Conservation (phyloP, 2,329 filamentous ascomycete species). For the Fusarium albidum region DNA sequence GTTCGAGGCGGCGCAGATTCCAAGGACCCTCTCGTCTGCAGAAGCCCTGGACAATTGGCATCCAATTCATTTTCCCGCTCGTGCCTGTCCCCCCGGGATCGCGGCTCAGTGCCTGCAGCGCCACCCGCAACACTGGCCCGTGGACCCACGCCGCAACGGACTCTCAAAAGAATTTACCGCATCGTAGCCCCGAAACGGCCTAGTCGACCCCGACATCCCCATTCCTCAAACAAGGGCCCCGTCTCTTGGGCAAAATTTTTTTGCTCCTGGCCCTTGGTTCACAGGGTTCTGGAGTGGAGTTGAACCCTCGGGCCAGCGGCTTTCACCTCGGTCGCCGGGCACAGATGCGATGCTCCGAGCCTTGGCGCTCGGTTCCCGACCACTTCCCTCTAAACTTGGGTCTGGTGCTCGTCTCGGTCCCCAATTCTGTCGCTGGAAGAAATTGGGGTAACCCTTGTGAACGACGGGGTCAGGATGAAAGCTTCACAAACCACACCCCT, state of each 20-base stretch:
- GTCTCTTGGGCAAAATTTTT: conserved; percentile 29
- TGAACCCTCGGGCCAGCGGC: conserved; percentile 39
- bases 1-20: conserved; percentile 6
- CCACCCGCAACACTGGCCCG: conserved; percentile 35
- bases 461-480: conserved; percentile 25
- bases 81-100: conserved; percentile 31
- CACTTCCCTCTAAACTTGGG: conserved; percentile 3
- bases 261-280: conserved; percentile 13
- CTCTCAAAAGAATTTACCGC: conserved; percentile 37
- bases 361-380: conserved; percentile 39
- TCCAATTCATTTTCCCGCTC: conserved; percentile 26
- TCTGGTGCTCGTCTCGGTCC: conserved; percentile 7
- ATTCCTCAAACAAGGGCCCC: conserved; percentile 32
- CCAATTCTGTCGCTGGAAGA: conserved; percentile 19
- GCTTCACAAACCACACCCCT: conserved; percentile 26
- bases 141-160: conserved; percentile 22
- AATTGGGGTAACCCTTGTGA: conserved; percentile 32
- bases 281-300: not conserved
- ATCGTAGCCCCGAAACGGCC: conserved; percentile 31
- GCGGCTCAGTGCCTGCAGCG: conserved; percentile 20
- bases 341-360: conserved; percentile 37
- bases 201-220: conserved; percentile 32
- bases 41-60: conserved; percentile 14
- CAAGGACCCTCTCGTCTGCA: conserved; percentile 11
- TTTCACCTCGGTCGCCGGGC: conserved; percentile 41